phyloP scores from a whole-genome alignment of 306 rosid species.

The Quercus berberidifolia region DNA sequence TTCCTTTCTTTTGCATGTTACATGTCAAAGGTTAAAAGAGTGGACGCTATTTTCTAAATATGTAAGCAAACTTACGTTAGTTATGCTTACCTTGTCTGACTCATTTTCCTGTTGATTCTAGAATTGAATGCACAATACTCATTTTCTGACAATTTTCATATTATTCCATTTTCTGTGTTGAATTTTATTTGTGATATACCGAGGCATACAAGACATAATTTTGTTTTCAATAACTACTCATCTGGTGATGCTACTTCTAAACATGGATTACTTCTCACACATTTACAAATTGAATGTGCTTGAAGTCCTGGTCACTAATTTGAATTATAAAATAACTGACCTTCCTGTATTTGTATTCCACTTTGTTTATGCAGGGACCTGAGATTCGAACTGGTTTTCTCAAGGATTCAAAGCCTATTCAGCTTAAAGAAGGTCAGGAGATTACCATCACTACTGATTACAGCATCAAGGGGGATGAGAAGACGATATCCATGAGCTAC shows the following conservation, averaged over 20 bases:
- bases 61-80: not conserved
- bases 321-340: not conserved
- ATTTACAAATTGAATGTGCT: not conserved
- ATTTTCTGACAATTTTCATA: not conserved
- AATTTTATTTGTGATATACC: not conserved
- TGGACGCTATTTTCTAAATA: not conserved
- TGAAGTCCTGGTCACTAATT: not conserved
- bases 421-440: conserved; percentile 91
- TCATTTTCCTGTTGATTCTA: not conserved
- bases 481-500: conserved; percentile 86
- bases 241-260: not conserved
- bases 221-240: not conserved
- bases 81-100: not conserved
- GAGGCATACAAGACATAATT: not conserved
- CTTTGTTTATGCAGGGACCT: conserved; percentile 63
- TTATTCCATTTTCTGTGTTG: not conserved
- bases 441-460: conserved; percentile 79
- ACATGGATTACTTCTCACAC: not conserved
- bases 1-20: not conserved
- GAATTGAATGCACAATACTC: not conserved
- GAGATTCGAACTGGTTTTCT: conserved; percentile 96
- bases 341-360: not conserved
- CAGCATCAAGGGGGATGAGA: conserved; percentile 62
- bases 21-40: not conserved
- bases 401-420: conserved; percentile 77